These are phyloP conservation scores for Blastobotrys illinoisensis DNA, from an alignment of 1,139 yeast genomes.

Conservation along the genomic window DNA sequence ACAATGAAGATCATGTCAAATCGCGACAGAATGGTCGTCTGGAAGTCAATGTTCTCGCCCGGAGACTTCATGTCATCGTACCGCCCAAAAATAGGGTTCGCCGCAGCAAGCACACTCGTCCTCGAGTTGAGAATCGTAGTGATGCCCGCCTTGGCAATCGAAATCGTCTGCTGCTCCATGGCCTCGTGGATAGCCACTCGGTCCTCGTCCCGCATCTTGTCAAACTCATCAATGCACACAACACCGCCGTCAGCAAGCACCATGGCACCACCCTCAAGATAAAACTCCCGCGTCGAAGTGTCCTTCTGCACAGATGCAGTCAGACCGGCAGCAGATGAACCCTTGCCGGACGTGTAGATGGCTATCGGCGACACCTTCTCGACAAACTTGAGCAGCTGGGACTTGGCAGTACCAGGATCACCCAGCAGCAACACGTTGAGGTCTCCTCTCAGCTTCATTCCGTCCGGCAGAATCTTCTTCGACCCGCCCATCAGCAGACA, in stretches of 20 bases:
- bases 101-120: conserved; percentile 95
- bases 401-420: conserved; percentile 98
- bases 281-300: conserved; percentile 79
- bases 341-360: conserved; percentile 96
- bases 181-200: conserved; percentile 99
- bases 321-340: conserved; percentile 98
- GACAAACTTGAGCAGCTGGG: conserved; percentile 89
- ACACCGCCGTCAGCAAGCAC: conserved; percentile 99
- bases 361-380: conserved; percentile 94
- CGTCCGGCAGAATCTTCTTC: conserved; percentile 86
- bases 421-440: conserved; percentile 89
- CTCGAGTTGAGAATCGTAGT: conserved; percentile 93
- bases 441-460: conserved; percentile 95
- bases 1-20: conserved; percentile 98
- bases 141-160: conserved; percentile 99
- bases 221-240: conserved; percentile 98
- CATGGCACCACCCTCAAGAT: conserved; percentile 99
- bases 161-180: conserved; percentile 98
- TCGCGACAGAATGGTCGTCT: conserved; percentile 92
- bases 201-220: conserved; percentile 98
- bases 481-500: conserved; percentile 94
- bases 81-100: conserved; percentile 94
- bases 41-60: conserved; percentile 97
- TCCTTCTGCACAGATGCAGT: conserved; percentile 98
- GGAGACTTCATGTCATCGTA: conserved; percentile 95